Conservation (phyloP, 2,329 filamentous ascomycete species). For the Paraphoma sp. region DNA sequence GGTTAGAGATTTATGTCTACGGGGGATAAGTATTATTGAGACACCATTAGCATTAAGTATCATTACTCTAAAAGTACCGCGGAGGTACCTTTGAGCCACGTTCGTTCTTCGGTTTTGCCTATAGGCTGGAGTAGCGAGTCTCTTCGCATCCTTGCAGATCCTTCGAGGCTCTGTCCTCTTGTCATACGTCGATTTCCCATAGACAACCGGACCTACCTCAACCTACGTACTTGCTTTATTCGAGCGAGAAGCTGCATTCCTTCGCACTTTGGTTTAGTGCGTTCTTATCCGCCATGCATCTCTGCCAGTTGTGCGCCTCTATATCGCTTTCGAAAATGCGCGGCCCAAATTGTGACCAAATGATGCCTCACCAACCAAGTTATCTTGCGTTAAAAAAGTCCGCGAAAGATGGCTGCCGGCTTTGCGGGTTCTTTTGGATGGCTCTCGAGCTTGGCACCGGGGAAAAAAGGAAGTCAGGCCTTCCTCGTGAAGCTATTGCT, state of each 20-base stretch:
- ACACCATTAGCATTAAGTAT: too few relatives aligned
- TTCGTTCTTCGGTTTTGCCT: neutral
- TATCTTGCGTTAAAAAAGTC: neutral
- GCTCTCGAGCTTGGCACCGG: neutral
- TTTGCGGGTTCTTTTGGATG: neutral
- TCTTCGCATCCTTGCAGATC: neutral
- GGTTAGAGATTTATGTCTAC: too few relatives aligned
- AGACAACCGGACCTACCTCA: neutral
- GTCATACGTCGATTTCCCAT: neutral
- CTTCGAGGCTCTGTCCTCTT: neutral
- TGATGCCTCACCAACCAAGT: neutral
- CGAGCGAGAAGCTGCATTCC: neutral
- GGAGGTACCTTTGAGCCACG: neutral
- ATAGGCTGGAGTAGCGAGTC: neutral
- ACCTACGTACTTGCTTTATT: neutral
- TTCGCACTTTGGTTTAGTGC: neutral
- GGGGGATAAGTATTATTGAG: too few relatives aligned
- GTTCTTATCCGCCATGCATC: neutral
- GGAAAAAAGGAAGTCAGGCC: neutral
- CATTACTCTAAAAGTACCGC: too few relatives aligned
- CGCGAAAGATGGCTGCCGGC: neutral
- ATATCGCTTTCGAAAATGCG: neutral
- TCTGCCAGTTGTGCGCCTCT: neutral
- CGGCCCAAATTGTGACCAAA: neutral
- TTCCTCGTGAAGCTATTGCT: neutral